phyloP scores from a whole-genome alignment of 2,329 filamentous ascomycete species.

The Didymella pomorum region DNA sequence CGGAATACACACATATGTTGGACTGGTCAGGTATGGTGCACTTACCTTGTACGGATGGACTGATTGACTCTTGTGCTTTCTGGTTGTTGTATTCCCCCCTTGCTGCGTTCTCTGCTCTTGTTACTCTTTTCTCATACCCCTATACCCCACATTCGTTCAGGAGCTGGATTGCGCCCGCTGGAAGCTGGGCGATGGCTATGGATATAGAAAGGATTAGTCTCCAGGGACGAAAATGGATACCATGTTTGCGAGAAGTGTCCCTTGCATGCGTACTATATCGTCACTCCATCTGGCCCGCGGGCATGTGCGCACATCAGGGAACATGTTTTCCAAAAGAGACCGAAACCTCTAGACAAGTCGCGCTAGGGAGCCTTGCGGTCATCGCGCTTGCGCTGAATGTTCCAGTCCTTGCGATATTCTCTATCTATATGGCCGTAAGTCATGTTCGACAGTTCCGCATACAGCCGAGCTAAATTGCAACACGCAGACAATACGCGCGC shows the following conservation, averaged over 20 bases:
- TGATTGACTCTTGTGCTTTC: constrained; percentile 17
- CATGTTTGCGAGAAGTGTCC: constrained; percentile 26
- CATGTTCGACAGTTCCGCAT: too few species aligned
- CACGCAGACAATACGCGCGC: too few species aligned
- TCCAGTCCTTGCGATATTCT: too few species aligned
- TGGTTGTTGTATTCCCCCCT: constrained; percentile 22
- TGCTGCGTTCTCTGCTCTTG: constrained; percentile 5
- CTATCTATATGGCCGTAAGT: too few species aligned
- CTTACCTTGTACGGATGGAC: constrained; percentile 19
- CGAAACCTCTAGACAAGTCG: too few species aligned
- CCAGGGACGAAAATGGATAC: constrained; percentile 48
- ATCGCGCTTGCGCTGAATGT: too few species aligned
- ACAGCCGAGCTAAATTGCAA: too few species aligned
- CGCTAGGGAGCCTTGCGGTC: too few species aligned
- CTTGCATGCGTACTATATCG: too few species aligned
- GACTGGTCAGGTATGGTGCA: constrained; percentile 10
- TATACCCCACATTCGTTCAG: constrained; percentile 27
- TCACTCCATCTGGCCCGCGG: too few species aligned
- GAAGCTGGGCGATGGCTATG: constrained; percentile 27
- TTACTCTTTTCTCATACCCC: constrained; percentile 22
- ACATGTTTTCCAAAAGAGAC: too few species aligned
- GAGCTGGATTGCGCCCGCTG: constrained; percentile 28
- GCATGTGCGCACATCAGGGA: too few species aligned
- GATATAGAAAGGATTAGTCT: constrained; percentile 48
- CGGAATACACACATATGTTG: constrained; percentile 28